Evolutionary conservation across 2,329 filamentous ascomycete species (phyloP).

Genomic region (Fusarium subglutinans): DNA sequence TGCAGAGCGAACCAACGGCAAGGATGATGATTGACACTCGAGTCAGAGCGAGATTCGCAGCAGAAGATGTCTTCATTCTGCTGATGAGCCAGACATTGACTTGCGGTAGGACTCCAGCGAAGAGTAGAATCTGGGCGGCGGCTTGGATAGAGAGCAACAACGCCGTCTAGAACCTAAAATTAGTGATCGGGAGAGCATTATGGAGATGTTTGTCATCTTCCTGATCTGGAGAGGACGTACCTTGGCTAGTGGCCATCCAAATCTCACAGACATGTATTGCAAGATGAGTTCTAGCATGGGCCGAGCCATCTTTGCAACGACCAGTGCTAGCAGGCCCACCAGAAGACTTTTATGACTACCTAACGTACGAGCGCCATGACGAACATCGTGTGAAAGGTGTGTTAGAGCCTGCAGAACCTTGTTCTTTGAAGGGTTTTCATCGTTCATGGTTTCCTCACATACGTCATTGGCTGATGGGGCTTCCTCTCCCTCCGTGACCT

Average conservation of each 20-base stretch:
- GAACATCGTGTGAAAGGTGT: not conserved
- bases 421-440: not conserved
- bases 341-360: not conserved
- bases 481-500: not conserved
- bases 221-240: not conserved
- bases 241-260: not conserved
- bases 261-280: constrained; percentile 4
- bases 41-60: not conserved
- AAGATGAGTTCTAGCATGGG: not conserved
- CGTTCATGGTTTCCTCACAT: not conserved
- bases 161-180: not conserved
- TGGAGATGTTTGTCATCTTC: not conserved
- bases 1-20: not conserved
- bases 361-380: not conserved
- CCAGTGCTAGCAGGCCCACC: not conserved
- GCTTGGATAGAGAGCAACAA: not conserved
- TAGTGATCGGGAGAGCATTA: not conserved
- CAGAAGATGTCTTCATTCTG: not conserved
- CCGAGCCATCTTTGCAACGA: not conserved
- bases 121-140: not conserved
- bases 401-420: not conserved
- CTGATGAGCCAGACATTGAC: not conserved
- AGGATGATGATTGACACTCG: not conserved
- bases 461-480: not conserved
- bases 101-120: not conserved